These are phyloP conservation scores for Prunus campanulata DNA, from an alignment of 306 rosid genomes.

Conservation along the genomic window DNA sequence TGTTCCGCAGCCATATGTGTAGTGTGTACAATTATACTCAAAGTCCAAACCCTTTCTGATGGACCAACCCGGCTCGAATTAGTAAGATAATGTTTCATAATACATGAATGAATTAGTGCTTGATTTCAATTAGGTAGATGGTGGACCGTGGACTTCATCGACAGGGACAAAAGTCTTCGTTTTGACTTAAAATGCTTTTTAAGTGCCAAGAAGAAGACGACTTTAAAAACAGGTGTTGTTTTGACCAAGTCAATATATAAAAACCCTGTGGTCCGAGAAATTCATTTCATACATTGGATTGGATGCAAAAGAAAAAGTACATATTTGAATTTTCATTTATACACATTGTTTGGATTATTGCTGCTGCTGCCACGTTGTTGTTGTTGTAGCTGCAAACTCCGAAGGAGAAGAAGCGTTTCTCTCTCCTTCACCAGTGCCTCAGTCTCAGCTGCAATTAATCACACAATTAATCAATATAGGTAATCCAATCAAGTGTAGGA, in stretches of 20 bases:
- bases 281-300: too few relatives aligned
- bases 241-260: background rate
- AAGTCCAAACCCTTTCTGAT: background rate
- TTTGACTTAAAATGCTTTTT: background rate
- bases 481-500: background rate
- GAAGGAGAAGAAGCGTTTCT: background rate
- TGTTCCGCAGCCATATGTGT: conserved; percentile 5
- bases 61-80: background rate
- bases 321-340: too few relatives aligned
- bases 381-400: background rate
- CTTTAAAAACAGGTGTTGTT: background rate
- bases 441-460: background rate
- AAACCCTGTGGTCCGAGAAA: too few relatives aligned
- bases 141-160: background rate
- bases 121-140: background rate
- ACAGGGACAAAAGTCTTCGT: background rate
- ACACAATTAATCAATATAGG: background rate
- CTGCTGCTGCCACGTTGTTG: background rate
- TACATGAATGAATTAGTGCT: background rate
- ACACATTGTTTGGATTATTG: background rate
- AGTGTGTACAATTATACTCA: background rate
- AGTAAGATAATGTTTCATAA: background rate
- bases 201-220: background rate
- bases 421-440: background rate
- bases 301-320: background rate